A percentile compares a stretch with the other conserved stretches of the same genome.
phyloP scores from a whole-genome alignment of 768 basidiomycete species.

The Hygrophorus pudorinus region DNA sequence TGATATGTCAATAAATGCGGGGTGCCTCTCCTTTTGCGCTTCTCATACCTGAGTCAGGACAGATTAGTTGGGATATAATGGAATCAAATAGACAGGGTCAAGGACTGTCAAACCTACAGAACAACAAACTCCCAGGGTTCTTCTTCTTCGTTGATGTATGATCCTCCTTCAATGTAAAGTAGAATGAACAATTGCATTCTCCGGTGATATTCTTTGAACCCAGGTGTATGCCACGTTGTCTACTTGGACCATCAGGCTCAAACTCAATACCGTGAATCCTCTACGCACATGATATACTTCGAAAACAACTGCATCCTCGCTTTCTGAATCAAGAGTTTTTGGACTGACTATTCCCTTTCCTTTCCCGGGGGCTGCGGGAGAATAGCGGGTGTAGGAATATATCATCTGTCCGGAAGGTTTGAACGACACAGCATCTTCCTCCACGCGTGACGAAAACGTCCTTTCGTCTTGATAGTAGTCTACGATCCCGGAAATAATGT shows the following conservation, averaged over 20 bases:
- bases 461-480: constrained; percentile 63
- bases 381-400: constrained; percentile 61
- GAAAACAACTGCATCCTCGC: constrained; percentile 58
- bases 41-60: constrained; percentile 60
- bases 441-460: constrained; percentile 59
- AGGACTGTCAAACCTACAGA: constrained; percentile 42
- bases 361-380: constrained; percentile 32
- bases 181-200: constrained; percentile 92
- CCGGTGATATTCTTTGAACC: constrained; percentile 85
- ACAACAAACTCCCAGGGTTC: constrained; percentile 89
- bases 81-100: neutral
- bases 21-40: constrained; percentile 49
- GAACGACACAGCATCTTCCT: constrained; percentile 71
- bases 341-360: constrained; percentile 40
- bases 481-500: constrained; percentile 15
- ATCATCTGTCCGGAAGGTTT: constrained; percentile 69
- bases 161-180: constrained; percentile 92
- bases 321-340: constrained; percentile 33
- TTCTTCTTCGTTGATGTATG: constrained; percentile 90
- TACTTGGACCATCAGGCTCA: constrained; percentile 18
- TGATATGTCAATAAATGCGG: constrained; percentile 62
- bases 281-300: constrained; percentile 84
- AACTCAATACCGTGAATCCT: too few species aligned
- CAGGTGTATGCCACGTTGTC: constrained; percentile 78
- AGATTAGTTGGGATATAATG: neutral